phyloP scores from a whole-genome alignment of 345 rosid species.

The Corchorus olitorius region DNA sequence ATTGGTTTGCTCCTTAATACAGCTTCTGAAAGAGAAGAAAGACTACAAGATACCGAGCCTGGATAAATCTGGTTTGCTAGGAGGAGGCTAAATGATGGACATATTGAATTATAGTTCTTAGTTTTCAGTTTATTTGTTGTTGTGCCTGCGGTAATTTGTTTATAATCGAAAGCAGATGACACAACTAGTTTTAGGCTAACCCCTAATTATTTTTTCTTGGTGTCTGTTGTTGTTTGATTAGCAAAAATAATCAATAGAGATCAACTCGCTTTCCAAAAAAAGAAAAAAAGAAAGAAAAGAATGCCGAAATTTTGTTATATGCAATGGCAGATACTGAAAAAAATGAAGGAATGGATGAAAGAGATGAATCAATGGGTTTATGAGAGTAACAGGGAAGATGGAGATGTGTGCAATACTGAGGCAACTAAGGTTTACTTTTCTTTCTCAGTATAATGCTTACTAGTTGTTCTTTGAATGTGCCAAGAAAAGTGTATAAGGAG shows the following conservation, averaged over 20 bases:
- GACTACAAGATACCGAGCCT: not conserved
- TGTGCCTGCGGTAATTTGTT: constrained; percentile 29
- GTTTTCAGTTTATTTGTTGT: not conserved
- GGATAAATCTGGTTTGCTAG: constrained; percentile 12
- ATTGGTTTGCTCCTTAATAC: constrained; percentile 2
- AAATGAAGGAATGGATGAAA: too few species aligned
- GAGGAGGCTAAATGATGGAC: constrained; percentile 3
- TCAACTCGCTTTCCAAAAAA: not conserved
- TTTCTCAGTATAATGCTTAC: too few species aligned
- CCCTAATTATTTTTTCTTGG: constrained; percentile 23
- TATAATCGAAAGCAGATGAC: constrained; percentile 19
- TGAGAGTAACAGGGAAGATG: too few species aligned
- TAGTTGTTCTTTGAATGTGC: too few species aligned
- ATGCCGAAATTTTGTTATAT: too few species aligned
- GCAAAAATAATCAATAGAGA: constrained; percentile 9
- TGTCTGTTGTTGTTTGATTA: constrained; percentile 19
- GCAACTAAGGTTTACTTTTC: too few species aligned
- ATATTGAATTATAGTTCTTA: constrained; percentile 1
- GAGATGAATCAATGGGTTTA: too few species aligned
- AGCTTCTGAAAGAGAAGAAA: constrained; percentile 12
- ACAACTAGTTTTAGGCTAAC: constrained; percentile 34
- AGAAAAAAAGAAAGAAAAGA: too few species aligned
- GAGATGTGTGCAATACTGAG: too few species aligned
- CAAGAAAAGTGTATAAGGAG: too few species aligned
- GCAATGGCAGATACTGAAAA: too few species aligned